Percentiles rank a stretch among this genome's conserved stretches.
phyloP scores from a whole-genome alignment of 1,139 yeast species.

The Sugiyamaella japonica region DNA sequence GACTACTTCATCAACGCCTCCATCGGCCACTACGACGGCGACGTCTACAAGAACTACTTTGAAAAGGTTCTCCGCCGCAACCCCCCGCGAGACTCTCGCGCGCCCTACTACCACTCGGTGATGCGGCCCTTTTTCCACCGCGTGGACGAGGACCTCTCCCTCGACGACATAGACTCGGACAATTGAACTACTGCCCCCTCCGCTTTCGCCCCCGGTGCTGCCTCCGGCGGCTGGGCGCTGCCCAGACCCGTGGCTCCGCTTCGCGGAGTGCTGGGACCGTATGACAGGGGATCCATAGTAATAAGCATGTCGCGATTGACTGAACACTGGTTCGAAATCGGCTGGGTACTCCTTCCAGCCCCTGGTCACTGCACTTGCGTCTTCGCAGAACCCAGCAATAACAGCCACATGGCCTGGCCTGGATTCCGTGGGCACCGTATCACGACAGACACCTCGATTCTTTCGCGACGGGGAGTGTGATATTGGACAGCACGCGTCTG shows the following conservation, averaged over 20 bases:
- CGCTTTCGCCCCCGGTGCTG: neutral
- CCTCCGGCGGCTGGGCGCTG: slow-evolving; percentile 5
- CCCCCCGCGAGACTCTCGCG: slow-evolving; percentile 38
- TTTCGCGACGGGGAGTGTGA: too few species aligned
- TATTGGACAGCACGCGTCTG: too few species aligned
- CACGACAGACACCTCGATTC: too few species aligned
- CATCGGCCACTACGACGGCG: slow-evolving; percentile 81
- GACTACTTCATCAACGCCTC: slow-evolving; percentile 86
- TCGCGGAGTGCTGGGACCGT: neutral
- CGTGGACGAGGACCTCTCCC: slow-evolving; percentile 22
- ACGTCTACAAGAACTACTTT: slow-evolving; percentile 75
- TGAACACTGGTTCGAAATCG: too few species aligned
- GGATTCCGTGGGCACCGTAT: too few species aligned
- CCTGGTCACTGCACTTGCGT: too few species aligned
- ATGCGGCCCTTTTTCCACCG: slow-evolving; percentile 47
- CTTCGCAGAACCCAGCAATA: too few species aligned
- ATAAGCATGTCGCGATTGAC: too few species aligned
- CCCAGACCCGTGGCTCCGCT: slow-evolving; percentile 7
- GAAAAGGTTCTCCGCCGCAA: slow-evolving; percentile 43
- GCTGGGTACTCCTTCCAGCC: too few species aligned
- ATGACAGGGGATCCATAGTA: too few species aligned
- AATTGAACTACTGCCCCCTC: neutral
- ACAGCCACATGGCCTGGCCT: too few species aligned
- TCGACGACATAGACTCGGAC: neutral
- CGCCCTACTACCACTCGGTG: slow-evolving; percentile 44